Conservation (phyloP, 768 basidiomycete genomes). For the Psilocybe cyanescens region DNA sequence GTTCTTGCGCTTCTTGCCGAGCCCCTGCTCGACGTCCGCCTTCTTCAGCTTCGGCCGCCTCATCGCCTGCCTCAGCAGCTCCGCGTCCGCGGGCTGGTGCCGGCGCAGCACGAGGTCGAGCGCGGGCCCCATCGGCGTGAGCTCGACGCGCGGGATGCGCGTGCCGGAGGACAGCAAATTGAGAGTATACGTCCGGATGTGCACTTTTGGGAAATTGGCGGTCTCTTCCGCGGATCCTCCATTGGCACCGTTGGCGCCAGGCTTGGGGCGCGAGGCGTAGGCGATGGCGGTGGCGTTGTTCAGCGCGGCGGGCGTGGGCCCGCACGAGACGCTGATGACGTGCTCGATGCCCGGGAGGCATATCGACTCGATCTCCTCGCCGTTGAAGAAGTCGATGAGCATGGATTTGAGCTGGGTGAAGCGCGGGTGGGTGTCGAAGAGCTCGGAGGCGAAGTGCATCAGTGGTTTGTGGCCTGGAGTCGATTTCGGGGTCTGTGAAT, state of each 20-base stretch:
- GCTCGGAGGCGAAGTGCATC: conserved; percentile 93
- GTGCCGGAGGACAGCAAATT: conserved; percentile 76
- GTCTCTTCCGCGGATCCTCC: conserved; percentile 37
- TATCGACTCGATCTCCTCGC: conserved; percentile 81
- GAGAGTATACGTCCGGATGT: conserved; percentile 86
- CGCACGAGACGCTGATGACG: conserved; percentile 82
- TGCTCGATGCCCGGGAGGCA: conserved; percentile 85
- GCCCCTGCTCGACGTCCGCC: conserved; percentile 80
- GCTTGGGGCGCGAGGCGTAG: conserved; percentile 24
- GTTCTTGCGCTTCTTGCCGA: conserved; percentile 95
- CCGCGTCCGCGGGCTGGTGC: conserved; percentile 73
- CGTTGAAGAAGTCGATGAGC: conserved; percentile 90
- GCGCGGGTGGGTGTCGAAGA: conserved; percentile 94
- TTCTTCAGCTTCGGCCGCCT: conserved; percentile 88
- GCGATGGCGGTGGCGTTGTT: conserved; percentile 41
- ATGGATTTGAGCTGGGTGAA: conserved; percentile 92
- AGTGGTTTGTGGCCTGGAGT: conserved; percentile 89
- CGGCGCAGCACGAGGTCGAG: conserved; percentile 84
- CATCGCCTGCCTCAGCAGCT: conserved; percentile 81
- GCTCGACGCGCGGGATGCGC: conserved; percentile 79
- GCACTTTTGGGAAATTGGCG: conserved; percentile 73
- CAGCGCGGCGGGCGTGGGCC: conserved; percentile 61
- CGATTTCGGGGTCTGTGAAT: conserved; percentile 79
- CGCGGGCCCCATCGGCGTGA: conserved; percentile 89
- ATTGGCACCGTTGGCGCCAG: not conserved